These are phyloP conservation scores for Penicillium polonicum DNA, from an alignment of 2,329 filamentous ascomycete genomes.

Conservation along the genomic window DNA sequence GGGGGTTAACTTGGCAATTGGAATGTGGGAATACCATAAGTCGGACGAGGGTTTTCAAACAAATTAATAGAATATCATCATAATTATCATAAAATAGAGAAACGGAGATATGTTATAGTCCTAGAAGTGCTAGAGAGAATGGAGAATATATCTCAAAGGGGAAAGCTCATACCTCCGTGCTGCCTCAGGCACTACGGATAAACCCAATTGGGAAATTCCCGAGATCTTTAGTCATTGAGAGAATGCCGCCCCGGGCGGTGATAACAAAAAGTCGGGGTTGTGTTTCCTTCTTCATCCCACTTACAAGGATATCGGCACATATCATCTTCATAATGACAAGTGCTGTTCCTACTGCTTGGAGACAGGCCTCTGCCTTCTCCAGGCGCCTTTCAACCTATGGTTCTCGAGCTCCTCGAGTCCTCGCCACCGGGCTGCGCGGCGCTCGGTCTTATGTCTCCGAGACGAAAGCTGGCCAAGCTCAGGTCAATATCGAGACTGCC, in stretches of 20 bases:
- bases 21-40: not conserved
- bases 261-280: conserved; percentile 18
- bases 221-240: conserved; percentile 21
- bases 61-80: not conserved
- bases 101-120: not conserved
- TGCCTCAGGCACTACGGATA: conserved; percentile 14
- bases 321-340: conserved; percentile 56
- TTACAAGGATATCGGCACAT: conserved; percentile 22
- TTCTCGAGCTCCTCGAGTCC: conserved; percentile 44
- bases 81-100: not conserved
- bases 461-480: conserved; percentile 66
- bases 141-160: not conserved
- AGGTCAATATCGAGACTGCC: conserved; percentile 77
- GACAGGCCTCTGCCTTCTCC: conserved; percentile 67
- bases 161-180: not conserved
- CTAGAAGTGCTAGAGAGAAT: not conserved
- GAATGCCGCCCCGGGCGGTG: not conserved
- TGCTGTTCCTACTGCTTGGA: conserved; percentile 66
- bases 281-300: conserved; percentile 23
- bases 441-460: conserved; percentile 76
- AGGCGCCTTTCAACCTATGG: conserved; percentile 48
- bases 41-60: not conserved
- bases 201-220: conserved; percentile 21
- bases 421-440: conserved; percentile 30
- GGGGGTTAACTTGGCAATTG: not conserved